Evolutionary conservation across 371 early-diverging fungal genomes (phyloP), one percentile per base, ranked within the genome.

Genomic region (Lichtheimia hyalospora): DNA sequence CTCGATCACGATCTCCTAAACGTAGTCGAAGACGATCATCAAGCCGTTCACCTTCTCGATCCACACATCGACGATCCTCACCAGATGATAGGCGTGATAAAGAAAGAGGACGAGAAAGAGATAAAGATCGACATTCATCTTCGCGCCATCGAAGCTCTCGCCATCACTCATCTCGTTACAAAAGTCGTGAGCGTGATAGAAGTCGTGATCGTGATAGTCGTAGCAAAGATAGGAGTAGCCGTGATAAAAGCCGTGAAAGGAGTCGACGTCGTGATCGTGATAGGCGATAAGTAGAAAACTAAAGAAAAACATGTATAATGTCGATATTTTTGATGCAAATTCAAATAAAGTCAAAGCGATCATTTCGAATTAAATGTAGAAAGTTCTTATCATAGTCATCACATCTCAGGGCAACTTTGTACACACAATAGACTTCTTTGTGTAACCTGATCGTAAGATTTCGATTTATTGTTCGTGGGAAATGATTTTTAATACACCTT

Each of bases 91-190:
- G 34, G 10, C 34, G 34, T 8, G 34, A 34, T 34, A 21, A 54
- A 48, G 43, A 62, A 39, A 40, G 40, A 18, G n/a, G 18, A 53
- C 25, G 27, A 40, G 53, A 53, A 53, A 51, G 54, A 10, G 65
- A 59, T 24, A 56, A 46, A 43, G 70, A 66, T 10, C 44, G 57
- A 18, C 61, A 61, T 44, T 63, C 67, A 7, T 57, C 62, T 49
- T 44, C 54, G 3, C 23, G 67, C 7, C 64, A 70, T 46, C 68
- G 71, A 12, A 70, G 71, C 18, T 64, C 70, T 42, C 63, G 68
- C 43, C 72, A 64, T 50, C 75, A 68, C 50, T 66, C 70, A 21
- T 75, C 75, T 10, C 58, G 64, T 50, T 69, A 66, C 54, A 64
- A 69, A n/a, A 68, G 70, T 28, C 72, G 70, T 41, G 73, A 73